Percentiles rank a stretch among this genome's conserved stretches.
Evolutionary conservation across 768 basidiomycete genomes (phyloP).

Genomic region (Phanerochaete carnosa): DNA sequence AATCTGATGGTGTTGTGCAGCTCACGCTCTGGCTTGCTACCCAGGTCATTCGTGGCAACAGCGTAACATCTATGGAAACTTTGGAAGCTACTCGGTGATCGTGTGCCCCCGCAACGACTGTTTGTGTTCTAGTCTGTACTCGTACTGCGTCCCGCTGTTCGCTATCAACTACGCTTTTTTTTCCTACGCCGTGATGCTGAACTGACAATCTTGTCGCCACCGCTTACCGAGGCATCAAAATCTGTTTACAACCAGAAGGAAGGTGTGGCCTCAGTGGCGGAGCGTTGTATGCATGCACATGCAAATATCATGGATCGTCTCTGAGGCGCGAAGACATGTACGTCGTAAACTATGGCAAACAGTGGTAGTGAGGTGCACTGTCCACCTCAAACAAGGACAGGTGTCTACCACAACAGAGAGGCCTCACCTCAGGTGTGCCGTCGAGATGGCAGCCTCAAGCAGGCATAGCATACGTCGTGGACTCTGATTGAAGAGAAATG

Average conservation of each 20-base stretch:
- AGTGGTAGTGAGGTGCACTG: conserved; percentile 45
- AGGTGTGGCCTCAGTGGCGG: not conserved
- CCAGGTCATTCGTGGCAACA: conserved; percentile 96
- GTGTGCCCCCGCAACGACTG: conserved; percentile 5
- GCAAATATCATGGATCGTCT: not conserved
- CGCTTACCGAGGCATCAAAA: no score
- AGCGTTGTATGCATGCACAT: not conserved
- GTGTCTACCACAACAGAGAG: conserved; percentile 33
- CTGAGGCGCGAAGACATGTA: conserved; percentile 15
- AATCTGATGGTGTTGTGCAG: conserved; percentile 1
- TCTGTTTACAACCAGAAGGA: no score
- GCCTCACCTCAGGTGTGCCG: conserved; percentile 18
- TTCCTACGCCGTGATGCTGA: no score
- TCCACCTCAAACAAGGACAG: conserved; percentile 75
- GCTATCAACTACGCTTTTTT: not conserved
- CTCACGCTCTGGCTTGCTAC: conserved; percentile 6
- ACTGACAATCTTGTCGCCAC: no score
- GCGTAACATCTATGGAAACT: conserved; percentile 93
- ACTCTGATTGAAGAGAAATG: conserved; percentile 15
- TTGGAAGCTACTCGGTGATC: conserved; percentile 56
- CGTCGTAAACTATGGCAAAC: conserved; percentile 57
- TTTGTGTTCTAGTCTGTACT: conserved; percentile 12
- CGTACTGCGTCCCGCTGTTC: conserved; percentile 13
- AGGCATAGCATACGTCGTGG: conserved; percentile 29
- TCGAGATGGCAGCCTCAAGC: conserved; percentile 13